Percentiles rank a stretch among this genome's conserved stretches.
These are phyloP conservation scores for Boletus vermiculosoides DNA, from an alignment of 768 basidiomycete species.

Conservation along the genomic window DNA sequence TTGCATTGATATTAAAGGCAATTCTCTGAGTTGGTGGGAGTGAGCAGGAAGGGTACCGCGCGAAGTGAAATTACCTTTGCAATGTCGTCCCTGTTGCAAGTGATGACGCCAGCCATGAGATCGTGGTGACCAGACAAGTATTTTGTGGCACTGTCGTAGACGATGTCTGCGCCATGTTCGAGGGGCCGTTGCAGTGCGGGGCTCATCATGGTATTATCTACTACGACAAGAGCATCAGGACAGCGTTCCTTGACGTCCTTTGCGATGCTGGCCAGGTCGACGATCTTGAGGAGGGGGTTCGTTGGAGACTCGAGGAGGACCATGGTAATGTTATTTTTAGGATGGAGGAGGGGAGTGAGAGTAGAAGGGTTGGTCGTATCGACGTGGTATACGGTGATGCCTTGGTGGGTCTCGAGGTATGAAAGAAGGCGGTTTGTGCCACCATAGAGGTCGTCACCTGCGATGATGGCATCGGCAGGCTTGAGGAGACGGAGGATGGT, in stretches of 20 bases:
- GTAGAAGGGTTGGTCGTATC: conserved; percentile 79
- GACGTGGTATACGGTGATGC: conserved; percentile 88
- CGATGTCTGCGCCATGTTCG: conserved; percentile 94
- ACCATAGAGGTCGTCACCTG: conserved; percentile 96
- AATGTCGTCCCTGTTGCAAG: conserved; percentile 87
- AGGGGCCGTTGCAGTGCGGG: conserved; percentile 95
- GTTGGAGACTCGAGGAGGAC: conserved; percentile 97
- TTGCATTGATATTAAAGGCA: conserved; percentile 87
- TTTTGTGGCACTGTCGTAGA: conserved; percentile 97
- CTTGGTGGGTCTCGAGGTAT: conserved; percentile 84
- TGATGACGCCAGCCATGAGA: conserved; percentile 96
- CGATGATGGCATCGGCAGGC: conserved; percentile 93
- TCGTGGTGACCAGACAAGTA: conserved; percentile 98
- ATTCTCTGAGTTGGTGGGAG: conserved; percentile 56
- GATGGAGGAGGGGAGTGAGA: conserved; percentile 60
- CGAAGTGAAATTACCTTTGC: conserved; percentile 55
- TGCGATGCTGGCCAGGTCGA: conserved; percentile 82
- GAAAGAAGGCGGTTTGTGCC: conserved; percentile 94
- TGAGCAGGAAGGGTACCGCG: not conserved
- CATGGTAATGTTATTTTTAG: conserved; percentile 78
- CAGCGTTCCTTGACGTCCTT: conserved; percentile 80
- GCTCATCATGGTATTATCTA: conserved; percentile 99
- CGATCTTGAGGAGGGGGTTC: conserved; percentile 94
- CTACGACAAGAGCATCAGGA: conserved; percentile 79
- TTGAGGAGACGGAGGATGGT: conserved; percentile 91